phyloP scores from a whole-genome alignment of 2,329 filamentous ascomycete genomes.

The Hymenoscyphus infarciens region DNA sequence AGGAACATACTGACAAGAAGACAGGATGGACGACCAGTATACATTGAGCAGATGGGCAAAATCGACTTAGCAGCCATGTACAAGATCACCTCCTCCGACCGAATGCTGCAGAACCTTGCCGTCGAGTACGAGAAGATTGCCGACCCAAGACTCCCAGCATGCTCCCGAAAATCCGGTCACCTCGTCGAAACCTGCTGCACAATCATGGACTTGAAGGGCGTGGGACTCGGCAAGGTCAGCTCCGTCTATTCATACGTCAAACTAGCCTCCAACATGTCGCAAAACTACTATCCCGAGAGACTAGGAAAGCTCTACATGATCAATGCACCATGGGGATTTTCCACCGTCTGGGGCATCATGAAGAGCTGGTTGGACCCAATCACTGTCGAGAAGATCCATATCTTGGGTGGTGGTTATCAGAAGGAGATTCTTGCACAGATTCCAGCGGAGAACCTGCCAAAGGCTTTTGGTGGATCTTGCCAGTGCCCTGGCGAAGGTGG shows the following conservation, averaged over 20 bases:
- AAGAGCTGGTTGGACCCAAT: slow-evolving; percentile 96
- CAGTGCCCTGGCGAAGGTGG: slow-evolving; percentile 78
- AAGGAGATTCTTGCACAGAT: slow-evolving; percentile 81
- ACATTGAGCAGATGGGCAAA: slow-evolving; percentile 93
- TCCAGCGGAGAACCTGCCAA: slow-evolving; percentile 84
- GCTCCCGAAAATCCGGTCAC: slow-evolving; percentile 84
- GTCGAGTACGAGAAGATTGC: slow-evolving; percentile 96
- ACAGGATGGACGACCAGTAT: slow-evolving; percentile 91
- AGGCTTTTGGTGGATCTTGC: slow-evolving; percentile 79
- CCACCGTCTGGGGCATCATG: slow-evolving; percentile 76
- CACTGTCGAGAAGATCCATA: slow-evolving; percentile 92
- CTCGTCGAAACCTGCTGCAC: slow-evolving; percentile 97
- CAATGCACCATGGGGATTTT: slow-evolving; percentile 97
- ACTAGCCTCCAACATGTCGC: slow-evolving; percentile 81
- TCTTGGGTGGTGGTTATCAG: slow-evolving; percentile 79
- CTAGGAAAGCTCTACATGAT: slow-evolving; percentile 95
- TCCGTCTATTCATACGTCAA: slow-evolving; percentile 87
- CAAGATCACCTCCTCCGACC: slow-evolving; percentile 87
- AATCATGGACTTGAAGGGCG: slow-evolving; percentile 96
- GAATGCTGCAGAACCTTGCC: slow-evolving; percentile 95
- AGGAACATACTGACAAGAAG: slow-evolving; percentile 17
- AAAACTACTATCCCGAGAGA: slow-evolving; percentile 99
- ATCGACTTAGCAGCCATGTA: slow-evolving; percentile 88
- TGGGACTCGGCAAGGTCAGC: slow-evolving; percentile 75
- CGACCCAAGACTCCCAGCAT: slow-evolving; percentile 89